Conservation (phyloP, 352 stramenopile species). For the Pythium folliculosum region DNA sequence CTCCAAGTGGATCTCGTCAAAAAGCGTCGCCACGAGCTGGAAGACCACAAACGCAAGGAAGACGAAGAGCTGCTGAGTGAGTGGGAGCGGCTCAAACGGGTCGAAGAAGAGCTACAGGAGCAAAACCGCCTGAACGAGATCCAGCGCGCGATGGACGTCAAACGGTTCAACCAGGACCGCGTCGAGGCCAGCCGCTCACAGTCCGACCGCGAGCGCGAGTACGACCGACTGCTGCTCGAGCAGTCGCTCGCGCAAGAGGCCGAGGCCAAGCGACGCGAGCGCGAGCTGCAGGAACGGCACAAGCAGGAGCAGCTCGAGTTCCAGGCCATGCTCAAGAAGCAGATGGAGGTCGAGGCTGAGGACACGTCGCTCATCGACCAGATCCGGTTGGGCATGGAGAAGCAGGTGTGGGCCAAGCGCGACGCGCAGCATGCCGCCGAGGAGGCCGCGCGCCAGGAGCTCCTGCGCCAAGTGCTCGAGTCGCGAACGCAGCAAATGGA, state of each 20-base stretch:
- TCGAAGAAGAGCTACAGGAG: slow-evolving; percentile 65
- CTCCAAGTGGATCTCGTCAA: slow-evolving; percentile 70
- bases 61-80: slow-evolving; percentile 58
- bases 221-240: slow-evolving; percentile 62
- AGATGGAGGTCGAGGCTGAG: slow-evolving; percentile 77
- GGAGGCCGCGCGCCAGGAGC: slow-evolving; percentile 67
- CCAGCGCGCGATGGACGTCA: slow-evolving; percentile 63
- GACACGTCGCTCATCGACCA: slow-evolving; percentile 66
- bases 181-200: slow-evolving; percentile 45
- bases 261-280: slow-evolving; percentile 55
- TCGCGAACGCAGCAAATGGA: slow-evolving; percentile 60
- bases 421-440: slow-evolving; percentile 74
- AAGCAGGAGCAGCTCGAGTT: slow-evolving; percentile 76
- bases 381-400: slow-evolving; percentile 82
- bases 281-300: slow-evolving; percentile 64
- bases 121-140: slow-evolving; percentile 60
- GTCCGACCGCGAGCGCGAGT: slow-evolving; percentile 62
- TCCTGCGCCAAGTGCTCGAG: slow-evolving; percentile 68
- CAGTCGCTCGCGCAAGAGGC: slow-evolving; percentile 62
- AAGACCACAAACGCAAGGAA: slow-evolving; percentile 46
- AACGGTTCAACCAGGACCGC: slow-evolving; percentile 72
- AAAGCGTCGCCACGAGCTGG: slow-evolving; percentile 40
- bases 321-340: slow-evolving; percentile 66
- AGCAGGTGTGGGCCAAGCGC: slow-evolving; percentile 73
- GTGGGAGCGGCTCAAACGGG: slow-evolving; percentile 58